These are phyloP conservation scores for Globisporangium cederbergense DNA, from an alignment of 352 stramenopile species.

Conservation along the genomic window DNA sequence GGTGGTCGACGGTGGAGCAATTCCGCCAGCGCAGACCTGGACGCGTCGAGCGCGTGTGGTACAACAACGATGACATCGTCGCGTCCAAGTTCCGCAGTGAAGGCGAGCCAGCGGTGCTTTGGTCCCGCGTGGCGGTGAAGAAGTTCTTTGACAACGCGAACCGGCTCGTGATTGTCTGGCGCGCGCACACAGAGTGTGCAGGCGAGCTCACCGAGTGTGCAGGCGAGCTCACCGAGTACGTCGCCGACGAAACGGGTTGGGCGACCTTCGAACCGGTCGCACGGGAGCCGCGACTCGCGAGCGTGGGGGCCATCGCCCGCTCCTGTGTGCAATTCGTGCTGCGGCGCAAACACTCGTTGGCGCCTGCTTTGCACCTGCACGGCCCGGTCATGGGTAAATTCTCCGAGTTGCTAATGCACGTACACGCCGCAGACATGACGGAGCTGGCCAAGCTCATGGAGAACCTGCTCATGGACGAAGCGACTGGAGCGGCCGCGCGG, in stretches of 20 bases:
- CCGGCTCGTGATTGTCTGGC: conserved; percentile 4
- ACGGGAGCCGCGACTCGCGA: neutral
- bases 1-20: neutral
- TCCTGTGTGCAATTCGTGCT: neutral
- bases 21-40: neutral
- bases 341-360: neutral
- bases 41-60: neutral
- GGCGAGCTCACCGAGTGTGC: neutral
- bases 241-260: neutral
- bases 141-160: conserved; percentile 5
- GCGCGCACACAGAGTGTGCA: neutral
- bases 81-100: neutral
- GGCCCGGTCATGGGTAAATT: neutral
- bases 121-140: neutral
- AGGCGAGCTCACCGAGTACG: neutral
- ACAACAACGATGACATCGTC: neutral
- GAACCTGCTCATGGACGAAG: conserved; percentile 2
- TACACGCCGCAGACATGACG: neutral
- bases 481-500: neutral
- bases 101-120: neutral
- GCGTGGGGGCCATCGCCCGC: neutral
- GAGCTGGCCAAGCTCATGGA: neutral
- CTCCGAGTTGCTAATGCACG: neutral
- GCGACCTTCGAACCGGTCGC: neutral
- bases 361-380: neutral